Base-by-base conservation (phyloP, 768 basidiomycete genomes). In the Hydnomerulius pinastri region DNA sequence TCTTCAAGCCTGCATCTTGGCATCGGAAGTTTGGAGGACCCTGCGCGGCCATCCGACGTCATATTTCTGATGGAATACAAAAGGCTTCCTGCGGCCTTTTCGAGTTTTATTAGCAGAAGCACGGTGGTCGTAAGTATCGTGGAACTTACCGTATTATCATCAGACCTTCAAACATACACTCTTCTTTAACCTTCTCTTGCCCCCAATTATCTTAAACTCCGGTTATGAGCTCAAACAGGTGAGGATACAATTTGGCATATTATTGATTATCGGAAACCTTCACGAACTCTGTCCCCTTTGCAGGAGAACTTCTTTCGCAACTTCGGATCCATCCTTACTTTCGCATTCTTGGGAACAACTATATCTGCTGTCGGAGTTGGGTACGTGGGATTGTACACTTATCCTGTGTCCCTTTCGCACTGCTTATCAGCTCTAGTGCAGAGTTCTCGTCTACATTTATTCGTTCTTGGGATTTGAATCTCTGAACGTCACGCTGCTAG, bases 281-380 rank as follows among this genome's bases (percentile, higher is more conserved):
- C 23, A 18, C 39, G 9, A 17, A 51, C 46, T 23, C 13, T 33
- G 5, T 41, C 33, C 23, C 32, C 39, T 38, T 25, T 45, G 7
- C 70, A 97, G 90, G 96, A 95, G 72, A 95, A 95, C 76, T 99
- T 99, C 73, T 99, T 99, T 68, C 85, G 94, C 30, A 98, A 98
- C 68, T 98, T 98, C 64, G 95, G 92, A 9, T 95, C 94, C 23
- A 99, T 99, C 57, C 77, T 97, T 37, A 88, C 82, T 0, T 95
- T 95, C 61, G 95, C 95, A 0, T 98, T 98, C 62, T 69, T 90
- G 9, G 97, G 97, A 15, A 99, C 97, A 0, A 95, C 96, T 63
- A 93, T 98, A 59, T 94, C 93, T 1, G 92, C 97, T 25, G 84
- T 98, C 37, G 97, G 94, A 12, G 85, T 98, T 38, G 96, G 96